Percentiles rank a stretch among this genome's conserved stretches.
phyloP scores from a whole-genome alignment of 441 rosid species.

The Gossypium trilobum region DNA sequence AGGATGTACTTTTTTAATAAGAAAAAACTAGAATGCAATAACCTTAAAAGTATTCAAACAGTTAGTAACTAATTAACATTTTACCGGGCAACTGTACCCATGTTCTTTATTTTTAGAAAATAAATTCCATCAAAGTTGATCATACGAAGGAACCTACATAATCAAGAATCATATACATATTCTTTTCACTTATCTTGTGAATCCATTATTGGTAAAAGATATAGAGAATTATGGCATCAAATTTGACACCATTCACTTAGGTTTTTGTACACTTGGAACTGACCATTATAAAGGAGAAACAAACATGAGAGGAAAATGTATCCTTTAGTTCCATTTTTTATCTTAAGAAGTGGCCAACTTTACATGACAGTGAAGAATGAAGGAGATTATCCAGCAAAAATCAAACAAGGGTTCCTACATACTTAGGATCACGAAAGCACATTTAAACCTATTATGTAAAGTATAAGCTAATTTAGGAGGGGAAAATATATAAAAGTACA shows the following conservation, averaged over 20 bases:
- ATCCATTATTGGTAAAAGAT: neutral
- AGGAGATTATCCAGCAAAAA: slow-evolving; percentile 1
- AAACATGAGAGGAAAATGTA: neutral
- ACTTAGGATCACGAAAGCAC: neutral
- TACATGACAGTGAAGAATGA: neutral
- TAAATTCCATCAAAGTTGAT: neutral
- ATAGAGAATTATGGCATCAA: neutral
- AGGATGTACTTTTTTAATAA: neutral
- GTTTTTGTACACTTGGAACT: neutral
- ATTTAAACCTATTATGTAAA: neutral
- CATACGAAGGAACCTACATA: neutral
- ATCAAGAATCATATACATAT: neutral
- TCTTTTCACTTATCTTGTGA: neutral
- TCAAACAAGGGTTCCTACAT: neutral
- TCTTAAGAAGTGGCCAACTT: neutral
- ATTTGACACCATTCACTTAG: neutral
- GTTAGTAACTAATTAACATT: neutral
- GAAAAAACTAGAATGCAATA: neutral
- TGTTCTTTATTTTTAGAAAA: neutral
- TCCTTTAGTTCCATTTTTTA: neutral
- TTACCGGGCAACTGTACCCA: neutral
- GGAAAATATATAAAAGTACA: neutral
- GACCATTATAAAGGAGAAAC: neutral
- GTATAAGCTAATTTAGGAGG: neutral
- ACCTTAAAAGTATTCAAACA: neutral